Percentiles rank a stretch among this genome's conserved stretches.
phyloP scores from a whole-genome alignment of 306 rosid genomes.

The Mimosa bimucronata region DNA sequence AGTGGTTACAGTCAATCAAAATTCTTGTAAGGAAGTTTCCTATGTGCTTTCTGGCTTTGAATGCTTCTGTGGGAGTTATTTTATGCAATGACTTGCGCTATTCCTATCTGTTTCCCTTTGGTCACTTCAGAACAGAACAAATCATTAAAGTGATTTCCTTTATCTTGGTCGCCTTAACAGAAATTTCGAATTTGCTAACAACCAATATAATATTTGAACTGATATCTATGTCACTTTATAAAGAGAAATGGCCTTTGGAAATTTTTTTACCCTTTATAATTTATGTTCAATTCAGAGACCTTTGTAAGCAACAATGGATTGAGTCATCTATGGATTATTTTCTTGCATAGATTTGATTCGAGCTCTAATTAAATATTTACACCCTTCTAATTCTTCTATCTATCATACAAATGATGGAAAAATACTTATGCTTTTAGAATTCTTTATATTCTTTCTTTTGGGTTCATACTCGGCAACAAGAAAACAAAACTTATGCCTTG shows the following conservation, averaged over 20 bases:
- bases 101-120: background rate
- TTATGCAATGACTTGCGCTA: background rate
- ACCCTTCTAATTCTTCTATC: slow-evolving; percentile 1
- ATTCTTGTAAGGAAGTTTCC: slow-evolving; percentile 34
- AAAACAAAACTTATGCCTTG: background rate
- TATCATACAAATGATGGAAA: background rate
- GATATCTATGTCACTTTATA: background rate
- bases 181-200: background rate
- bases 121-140: background rate
- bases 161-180: background rate
- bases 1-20: background rate
- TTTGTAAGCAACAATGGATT: background rate
- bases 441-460: background rate
- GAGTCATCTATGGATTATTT: background rate
- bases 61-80: background rate
- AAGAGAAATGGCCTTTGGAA: background rate
- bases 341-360: background rate
- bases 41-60: slow-evolving; percentile 9
- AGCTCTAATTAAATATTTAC: background rate
- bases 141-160: background rate
- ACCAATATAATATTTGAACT: background rate
- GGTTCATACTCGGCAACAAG: background rate
- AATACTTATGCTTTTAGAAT: background rate
- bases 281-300: background rate
- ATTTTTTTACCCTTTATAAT: background rate